Base-by-base conservation (phyloP, 441 rosid species). In the Breynia disticha region DNA sequence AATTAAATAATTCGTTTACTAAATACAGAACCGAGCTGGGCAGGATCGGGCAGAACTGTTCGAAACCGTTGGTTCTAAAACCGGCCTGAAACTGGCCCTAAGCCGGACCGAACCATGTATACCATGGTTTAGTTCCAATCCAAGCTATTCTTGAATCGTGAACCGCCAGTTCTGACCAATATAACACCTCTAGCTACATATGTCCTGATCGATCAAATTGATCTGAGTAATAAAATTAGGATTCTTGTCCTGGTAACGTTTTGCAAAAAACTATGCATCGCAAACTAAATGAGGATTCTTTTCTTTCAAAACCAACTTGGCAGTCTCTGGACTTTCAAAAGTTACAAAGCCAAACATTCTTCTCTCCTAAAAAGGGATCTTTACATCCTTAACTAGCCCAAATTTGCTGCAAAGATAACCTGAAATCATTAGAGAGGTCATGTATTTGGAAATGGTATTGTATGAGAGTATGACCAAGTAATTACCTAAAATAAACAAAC, bases 281-380 rank as follows among this genome's bases (percentile, higher is more conserved):
- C 81, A 72, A 19, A 84, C 83, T 62, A 61, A 84, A 76, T 84
- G 94, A 15, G 86, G 89, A 67, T 82, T 82, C 28, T 83, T 83
- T 71, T 84, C 79, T 0, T 79, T 78, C 67, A 82, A 67, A 39
- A 84, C 72, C 56, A 67, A 68, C 57, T 78, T 73, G 52, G 76
- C 93, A 0, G 93, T 82, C 12, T 79, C 83, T 41, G 89, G 56
- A 52, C 69, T 59, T 56, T 58, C 81, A 65, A 84, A 84, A n/a
- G 93, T 77, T 49, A 84, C 89, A 14, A 84, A 84, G 1, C 93
- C 93, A 19, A 84, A 82, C 93, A 82, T 82, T 51, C 89, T 65
- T 56, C 75, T 79, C 66, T 82, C 79, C 20, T 82, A 84, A 73
- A 79, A 82, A 8, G 89, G 93, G 60, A 82, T 79, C 58, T 84